A percentile compares a stretch with the other conserved stretches of the same genome.
Conservation (phyloP, 257 asterid genomes). For the Parsonsia alboflavescens region DNA sequence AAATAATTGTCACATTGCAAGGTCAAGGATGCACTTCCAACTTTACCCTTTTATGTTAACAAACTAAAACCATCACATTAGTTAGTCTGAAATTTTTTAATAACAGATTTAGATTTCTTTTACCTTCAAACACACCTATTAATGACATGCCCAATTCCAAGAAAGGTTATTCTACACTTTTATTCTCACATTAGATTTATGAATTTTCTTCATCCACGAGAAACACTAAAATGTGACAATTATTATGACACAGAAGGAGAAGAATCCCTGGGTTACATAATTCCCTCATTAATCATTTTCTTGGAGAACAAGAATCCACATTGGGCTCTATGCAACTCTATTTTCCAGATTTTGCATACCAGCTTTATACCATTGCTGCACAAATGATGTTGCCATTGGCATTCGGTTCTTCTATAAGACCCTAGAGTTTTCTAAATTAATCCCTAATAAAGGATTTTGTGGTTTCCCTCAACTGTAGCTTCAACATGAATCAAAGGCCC, state of each 20-base stretch:
- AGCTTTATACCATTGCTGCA: too few species aligned
- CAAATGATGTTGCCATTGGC: too few species aligned
- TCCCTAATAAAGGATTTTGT: too few species aligned
- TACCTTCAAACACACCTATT: neutral
- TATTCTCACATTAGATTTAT: neutral
- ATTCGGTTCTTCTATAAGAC: too few species aligned
- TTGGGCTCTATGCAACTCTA: too few species aligned
- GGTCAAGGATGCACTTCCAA: neutral
- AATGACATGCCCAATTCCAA: neutral
- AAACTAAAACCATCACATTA: neutral
- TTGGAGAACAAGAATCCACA: too few species aligned
- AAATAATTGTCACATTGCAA: too few species aligned
- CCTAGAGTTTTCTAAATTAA: too few species aligned
- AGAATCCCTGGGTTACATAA: neutral
- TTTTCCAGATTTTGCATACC: too few species aligned
- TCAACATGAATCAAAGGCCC: too few species aligned
- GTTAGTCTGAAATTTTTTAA: too few species aligned
- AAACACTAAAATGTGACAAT: neutral
- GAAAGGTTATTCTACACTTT: neutral
- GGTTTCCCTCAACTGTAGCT: too few species aligned
- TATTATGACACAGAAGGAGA: neutral
- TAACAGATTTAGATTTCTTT: neutral
- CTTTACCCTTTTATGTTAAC: neutral
- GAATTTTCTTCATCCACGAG: neutral
- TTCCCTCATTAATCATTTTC: neutral